Evolutionary conservation across 306 rosid genomes (phyloP).

Genomic region (Mucuna pruriens): DNA sequence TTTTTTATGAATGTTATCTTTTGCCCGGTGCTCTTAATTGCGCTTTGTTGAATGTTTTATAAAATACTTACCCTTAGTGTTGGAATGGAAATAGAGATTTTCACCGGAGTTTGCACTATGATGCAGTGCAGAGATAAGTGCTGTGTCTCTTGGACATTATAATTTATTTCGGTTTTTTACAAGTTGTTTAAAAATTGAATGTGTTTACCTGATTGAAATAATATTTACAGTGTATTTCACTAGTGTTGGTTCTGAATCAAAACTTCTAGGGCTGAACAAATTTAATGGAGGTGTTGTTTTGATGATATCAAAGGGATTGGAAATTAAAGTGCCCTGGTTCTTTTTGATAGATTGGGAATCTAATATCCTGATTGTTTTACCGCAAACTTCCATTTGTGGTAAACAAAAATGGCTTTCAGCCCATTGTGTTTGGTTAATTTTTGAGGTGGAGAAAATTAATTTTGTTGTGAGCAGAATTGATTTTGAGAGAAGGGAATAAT

Average conservation of each 20-base stretch:
- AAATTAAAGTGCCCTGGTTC: background rate
- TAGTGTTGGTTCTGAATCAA: slow-evolving; percentile 6
- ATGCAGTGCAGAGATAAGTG: background rate
- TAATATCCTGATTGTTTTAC: background rate
- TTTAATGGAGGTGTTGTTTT: background rate
- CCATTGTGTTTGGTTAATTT: background rate
- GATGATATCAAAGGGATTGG: slow-evolving; percentile 1
- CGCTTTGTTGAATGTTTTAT: background rate
- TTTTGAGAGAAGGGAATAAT: background rate
- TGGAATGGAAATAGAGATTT: background rate
- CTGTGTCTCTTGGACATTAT: background rate
- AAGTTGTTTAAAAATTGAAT: background rate
- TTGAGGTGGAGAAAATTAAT: background rate
- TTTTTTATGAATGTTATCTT: background rate
- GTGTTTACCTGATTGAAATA: background rate
- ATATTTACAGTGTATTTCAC: background rate
- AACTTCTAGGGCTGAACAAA: background rate
- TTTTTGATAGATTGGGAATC: background rate
- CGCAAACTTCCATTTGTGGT: background rate
- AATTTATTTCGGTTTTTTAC: background rate
- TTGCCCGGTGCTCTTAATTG: background rate
- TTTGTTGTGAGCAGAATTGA: background rate
- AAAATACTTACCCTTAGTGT: background rate
- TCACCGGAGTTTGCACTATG: background rate
- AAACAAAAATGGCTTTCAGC: background rate